Evolutionary conservation across 306 rosid species (phyloP).

Genomic region (Prunus armeniaca): DNA sequence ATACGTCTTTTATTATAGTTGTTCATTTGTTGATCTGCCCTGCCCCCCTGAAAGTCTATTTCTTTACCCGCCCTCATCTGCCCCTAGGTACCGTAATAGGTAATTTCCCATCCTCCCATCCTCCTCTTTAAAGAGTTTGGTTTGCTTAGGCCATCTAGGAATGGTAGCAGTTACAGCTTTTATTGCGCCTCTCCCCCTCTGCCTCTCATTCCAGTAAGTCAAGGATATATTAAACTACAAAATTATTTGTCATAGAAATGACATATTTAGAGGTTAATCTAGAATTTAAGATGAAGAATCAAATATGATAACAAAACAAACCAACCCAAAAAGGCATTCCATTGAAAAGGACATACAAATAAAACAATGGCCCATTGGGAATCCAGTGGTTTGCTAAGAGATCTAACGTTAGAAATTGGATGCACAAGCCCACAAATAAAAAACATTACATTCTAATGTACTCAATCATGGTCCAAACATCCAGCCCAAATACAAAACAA

Average conservation of each 20-base stretch:
- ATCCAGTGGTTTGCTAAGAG: not conserved
- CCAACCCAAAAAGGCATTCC: not conserved
- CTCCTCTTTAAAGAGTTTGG: not conserved
- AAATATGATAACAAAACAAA: not conserved
- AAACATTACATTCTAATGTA: not conserved
- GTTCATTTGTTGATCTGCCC: not conserved
- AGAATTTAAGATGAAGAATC: not conserved
- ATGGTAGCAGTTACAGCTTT: constrained; percentile 1
- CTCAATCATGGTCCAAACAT: not conserved
- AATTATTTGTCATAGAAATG: no score
- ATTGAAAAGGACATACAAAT: not conserved
- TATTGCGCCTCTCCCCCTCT: not conserved
- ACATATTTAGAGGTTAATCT: not conserved
- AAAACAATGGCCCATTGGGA: not conserved
- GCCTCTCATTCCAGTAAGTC: not conserved
- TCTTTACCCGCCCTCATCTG: constrained; percentile 1
- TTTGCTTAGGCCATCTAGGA: not conserved
- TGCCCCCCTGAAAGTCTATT: not conserved
- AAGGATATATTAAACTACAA: not conserved
- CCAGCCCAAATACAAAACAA: not conserved
- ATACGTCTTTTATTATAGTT: not conserved
- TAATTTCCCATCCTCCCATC: not conserved
- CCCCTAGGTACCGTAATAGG: not conserved
- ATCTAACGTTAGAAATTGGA: not conserved
- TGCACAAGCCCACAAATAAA: not conserved